A percentile compares a stretch with the other conserved stretches of the same genome.
Evolutionary conservation across 192 early-diverging fungal species (phyloP).

Genomic region (Podila horticola): DNA sequence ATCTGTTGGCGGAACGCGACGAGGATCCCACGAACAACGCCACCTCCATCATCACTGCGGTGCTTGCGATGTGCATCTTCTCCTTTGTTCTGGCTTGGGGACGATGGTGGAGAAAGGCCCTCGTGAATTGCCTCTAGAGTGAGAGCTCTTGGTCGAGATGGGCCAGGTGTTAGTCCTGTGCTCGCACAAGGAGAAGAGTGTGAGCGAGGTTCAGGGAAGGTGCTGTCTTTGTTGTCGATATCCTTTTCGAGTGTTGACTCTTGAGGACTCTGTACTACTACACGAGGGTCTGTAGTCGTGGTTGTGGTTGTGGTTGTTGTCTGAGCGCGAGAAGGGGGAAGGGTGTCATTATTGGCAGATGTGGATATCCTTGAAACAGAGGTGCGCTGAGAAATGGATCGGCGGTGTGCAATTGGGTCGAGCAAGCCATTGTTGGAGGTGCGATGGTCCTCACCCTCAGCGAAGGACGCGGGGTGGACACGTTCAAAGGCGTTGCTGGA

Average conservation of each 20-base stretch:
- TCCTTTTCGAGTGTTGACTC: not conserved
- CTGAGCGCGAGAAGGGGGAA: not conserved
- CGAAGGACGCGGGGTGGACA: conserved; percentile 8
- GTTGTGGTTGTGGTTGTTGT: not conserved
- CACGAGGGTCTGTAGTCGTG: not conserved
- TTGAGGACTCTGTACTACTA: conserved; percentile 1
- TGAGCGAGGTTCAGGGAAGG: conserved; percentile 17
- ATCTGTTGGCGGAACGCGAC: conserved; percentile 26
- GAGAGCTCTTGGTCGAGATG: conserved; percentile 27
- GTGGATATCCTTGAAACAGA: not conserved
- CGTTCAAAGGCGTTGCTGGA: conserved; percentile 44
- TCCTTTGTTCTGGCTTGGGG: not conserved
- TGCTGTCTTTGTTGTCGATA: not conserved
- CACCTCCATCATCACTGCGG: conserved; percentile 29
- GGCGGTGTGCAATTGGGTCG: conserved; percentile 6
- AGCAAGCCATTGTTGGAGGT: not conserved
- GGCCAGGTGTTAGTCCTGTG: not conserved
- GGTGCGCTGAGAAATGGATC: conserved; percentile 4
- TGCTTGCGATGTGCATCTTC: conserved; percentile 13
- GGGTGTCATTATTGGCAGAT: not conserved
- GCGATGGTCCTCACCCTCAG: conserved; percentile 22
- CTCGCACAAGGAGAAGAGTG: conserved; percentile 28
- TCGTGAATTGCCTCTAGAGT: conserved; percentile 3
- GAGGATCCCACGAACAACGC: conserved; percentile 32
- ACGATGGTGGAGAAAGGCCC: not conserved